phyloP scores from a whole-genome alignment of 345 rosid genomes.

The Gossypium anomalum region DNA sequence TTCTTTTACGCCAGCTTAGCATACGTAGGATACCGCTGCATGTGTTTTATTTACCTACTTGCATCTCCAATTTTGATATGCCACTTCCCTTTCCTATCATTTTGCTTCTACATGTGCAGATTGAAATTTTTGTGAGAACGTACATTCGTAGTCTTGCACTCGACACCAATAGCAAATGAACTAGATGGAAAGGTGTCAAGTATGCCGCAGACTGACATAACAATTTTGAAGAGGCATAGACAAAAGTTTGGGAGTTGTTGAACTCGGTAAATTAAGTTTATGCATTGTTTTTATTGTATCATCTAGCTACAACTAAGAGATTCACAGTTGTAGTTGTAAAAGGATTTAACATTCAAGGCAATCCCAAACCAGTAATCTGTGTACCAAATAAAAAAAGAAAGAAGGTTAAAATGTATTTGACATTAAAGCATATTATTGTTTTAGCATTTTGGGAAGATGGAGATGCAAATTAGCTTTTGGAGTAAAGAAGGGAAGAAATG shows the following conservation, averaged over 20 bases:
- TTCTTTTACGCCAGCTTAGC: neutral
- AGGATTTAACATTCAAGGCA: neutral
- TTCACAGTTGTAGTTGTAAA: neutral
- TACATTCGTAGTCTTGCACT: neutral
- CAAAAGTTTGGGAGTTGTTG: neutral
- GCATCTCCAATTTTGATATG: neutral
- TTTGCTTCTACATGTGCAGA: constrained; percentile 7
- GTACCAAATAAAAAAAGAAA: neutral
- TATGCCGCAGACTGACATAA: neutral
- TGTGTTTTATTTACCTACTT: neutral
- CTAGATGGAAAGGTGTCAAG: neutral
- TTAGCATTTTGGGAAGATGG: neutral
- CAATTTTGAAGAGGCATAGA: neutral
- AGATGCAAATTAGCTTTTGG: neutral
- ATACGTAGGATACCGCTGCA: neutral
- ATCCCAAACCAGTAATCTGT: neutral
- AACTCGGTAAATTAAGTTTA: neutral
- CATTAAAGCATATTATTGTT: neutral
- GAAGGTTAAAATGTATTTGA: neutral
- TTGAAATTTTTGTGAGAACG: neutral
- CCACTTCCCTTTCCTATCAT: neutral
- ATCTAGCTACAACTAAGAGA: neutral
- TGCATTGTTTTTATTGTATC: neutral
- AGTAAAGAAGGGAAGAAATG: neutral
- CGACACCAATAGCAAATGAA: neutral